Evolutionary conservation across 1,284 basidiomycete species (phyloP).

Genomic region (Melampsora larici-populina): DNA sequence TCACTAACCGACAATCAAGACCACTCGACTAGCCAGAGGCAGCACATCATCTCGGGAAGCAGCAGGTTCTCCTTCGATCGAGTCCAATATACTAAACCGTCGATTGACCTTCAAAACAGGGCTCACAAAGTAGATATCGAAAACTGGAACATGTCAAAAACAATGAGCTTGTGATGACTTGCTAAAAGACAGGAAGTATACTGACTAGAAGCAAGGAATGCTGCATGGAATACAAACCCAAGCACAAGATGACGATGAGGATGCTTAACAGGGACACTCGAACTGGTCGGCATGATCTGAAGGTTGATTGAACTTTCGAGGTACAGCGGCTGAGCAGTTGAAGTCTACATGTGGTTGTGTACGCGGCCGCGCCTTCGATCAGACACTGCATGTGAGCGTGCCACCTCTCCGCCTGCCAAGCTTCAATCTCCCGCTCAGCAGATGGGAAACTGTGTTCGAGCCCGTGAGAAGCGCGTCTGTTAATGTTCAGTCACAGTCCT

Average conservation of each 20-base stretch:
- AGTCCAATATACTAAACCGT: constrained; percentile 42
- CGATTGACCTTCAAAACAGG: constrained; percentile 51
- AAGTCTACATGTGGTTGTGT: too few relatives aligned
- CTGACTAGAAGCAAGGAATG: constrained; percentile 64
- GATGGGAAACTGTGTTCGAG: too few relatives aligned
- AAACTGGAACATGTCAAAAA: constrained; percentile 56
- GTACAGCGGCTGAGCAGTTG: too few relatives aligned
- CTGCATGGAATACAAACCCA: constrained; percentile 70
- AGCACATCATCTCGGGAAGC: constrained; percentile 60
- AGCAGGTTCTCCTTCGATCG: constrained; percentile 63
- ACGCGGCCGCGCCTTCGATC: too few relatives aligned
- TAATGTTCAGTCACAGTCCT: too few relatives aligned
- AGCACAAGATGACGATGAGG: constrained; percentile 59
- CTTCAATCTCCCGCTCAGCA: too few relatives aligned
- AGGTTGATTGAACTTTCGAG: too few relatives aligned
- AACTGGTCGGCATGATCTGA: too few relatives aligned
- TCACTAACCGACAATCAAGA: constrained; percentile 70
- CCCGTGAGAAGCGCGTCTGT: too few relatives aligned
- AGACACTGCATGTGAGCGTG: too few relatives aligned
- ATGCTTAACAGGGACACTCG: too few relatives aligned
- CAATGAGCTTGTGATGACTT: constrained; percentile 44
- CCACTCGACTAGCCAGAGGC: constrained; percentile 67
- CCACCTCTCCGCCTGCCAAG: too few relatives aligned
- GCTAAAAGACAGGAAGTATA: constrained; percentile 48
- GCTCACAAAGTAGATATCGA: constrained; percentile 80